These are phyloP conservation scores for Dalbergia oliveri DNA, from an alignment of 306 rosid species.

Conservation along the genomic window DNA sequence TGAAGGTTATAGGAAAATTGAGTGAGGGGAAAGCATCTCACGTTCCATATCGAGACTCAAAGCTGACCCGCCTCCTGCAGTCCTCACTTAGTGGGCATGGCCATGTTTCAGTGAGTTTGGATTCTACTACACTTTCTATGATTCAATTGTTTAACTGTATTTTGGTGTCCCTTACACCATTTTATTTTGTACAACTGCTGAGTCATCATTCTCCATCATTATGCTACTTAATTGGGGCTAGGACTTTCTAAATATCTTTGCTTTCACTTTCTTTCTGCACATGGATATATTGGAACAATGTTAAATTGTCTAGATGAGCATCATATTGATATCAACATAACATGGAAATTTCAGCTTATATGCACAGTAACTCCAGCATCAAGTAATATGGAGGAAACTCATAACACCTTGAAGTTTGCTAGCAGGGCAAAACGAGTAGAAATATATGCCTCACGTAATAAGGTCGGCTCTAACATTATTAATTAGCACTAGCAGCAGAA, in stretches of 20 bases:
- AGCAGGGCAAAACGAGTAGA: slow-evolving; percentile 98
- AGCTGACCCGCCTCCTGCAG: slow-evolving; percentile 98
- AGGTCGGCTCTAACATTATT: slow-evolving; percentile 59
- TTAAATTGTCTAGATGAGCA: slow-evolving; percentile 25
- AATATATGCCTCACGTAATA: slow-evolving; percentile 94
- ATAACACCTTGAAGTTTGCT: slow-evolving; percentile 97
- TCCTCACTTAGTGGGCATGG: slow-evolving; percentile 96
- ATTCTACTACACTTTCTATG: slow-evolving; percentile 36
- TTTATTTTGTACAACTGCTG: slow-evolving; percentile 12
- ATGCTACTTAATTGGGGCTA: not conserved
- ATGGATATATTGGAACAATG: slow-evolving; percentile 22
- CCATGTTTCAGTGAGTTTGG: slow-evolving; percentile 92
- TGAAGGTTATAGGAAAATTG: slow-evolving; percentile 95
- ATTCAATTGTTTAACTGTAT: slow-evolving; percentile 29
- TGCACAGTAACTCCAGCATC: slow-evolving; percentile 99
- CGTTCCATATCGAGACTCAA: slow-evolving; percentile 98
- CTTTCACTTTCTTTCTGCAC: slow-evolving; percentile 16
- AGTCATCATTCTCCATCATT: slow-evolving; percentile 21
- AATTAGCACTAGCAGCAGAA: slow-evolving; percentile 20
- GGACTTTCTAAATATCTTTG: slow-evolving; percentile 6
- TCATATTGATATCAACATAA: slow-evolving; percentile 40
- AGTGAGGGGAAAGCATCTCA: slow-evolving; percentile 99
- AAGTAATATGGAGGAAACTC: slow-evolving; percentile 99
- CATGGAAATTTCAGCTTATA: slow-evolving; percentile 76
- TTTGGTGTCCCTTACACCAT: not conserved